A percentile compares a stretch with the other conserved stretches of the same genome.
Evolutionary conservation across 2,329 filamentous ascomycete genomes (phyloP).

Genomic region (Mariannaea elegans): DNA sequence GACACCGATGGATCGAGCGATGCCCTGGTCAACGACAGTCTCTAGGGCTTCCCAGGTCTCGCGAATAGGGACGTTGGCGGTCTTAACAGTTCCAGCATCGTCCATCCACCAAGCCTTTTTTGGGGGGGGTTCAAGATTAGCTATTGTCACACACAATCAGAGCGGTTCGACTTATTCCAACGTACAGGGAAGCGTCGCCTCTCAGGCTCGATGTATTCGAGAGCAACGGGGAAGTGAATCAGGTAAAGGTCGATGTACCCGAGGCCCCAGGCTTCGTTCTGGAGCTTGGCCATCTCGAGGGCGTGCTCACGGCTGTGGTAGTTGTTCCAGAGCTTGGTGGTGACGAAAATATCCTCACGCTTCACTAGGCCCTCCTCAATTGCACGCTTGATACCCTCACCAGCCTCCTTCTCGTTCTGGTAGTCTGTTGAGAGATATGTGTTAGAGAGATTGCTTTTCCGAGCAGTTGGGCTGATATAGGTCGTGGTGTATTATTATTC

Average conservation of each 20-base stretch:
- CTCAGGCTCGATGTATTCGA: slow-evolving; percentile 54
- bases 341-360: slow-evolving; percentile 84
- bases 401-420: slow-evolving; percentile 72
- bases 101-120: slow-evolving; percentile 49
- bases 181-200: slow-evolving; percentile 50
- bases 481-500: background rate
- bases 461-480: background rate
- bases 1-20: slow-evolving; percentile 77
- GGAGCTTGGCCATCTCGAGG: slow-evolving; percentile 74
- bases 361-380: slow-evolving; percentile 68
- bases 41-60: slow-evolving; percentile 86
- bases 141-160: background rate
- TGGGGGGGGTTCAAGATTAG: background rate
- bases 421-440: slow-evolving; percentile 53
- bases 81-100: slow-evolving; percentile 58
- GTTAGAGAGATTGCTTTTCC: background rate
- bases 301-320: slow-evolving; percentile 84
- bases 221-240: slow-evolving; percentile 70
- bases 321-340: slow-evolving; percentile 90
- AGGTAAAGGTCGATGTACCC: slow-evolving; percentile 90
- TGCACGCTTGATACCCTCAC: slow-evolving; percentile 66
- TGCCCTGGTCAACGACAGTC: slow-evolving; percentile 69
- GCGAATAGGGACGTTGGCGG: slow-evolving; percentile 71
- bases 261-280: slow-evolving; percentile 80
- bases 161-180: background rate